Conservation (phyloP, 2,329 filamentous ascomycete species). For the Ceratocystis papillata region DNA sequence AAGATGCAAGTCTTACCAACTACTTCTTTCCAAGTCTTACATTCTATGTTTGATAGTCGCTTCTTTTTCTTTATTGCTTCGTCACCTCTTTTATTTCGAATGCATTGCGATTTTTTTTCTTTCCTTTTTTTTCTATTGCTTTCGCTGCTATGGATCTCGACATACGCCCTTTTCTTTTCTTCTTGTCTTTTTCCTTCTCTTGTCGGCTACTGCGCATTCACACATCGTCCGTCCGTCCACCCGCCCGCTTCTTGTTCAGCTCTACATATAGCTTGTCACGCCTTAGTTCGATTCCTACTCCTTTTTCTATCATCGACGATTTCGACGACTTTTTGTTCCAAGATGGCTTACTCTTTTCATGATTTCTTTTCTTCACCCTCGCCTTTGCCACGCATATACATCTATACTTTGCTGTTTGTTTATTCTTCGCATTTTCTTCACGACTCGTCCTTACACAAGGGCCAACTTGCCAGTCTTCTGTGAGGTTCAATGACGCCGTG, state of each 20-base stretch:
- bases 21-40: constrained; percentile 2
- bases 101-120: neutral
- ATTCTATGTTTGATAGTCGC: constrained; percentile 1
- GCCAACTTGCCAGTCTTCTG: neutral
- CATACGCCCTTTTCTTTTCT: too few relatives aligned
- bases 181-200: neutral
- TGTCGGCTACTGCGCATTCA: neutral
- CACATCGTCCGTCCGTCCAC: neutral
- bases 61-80: neutral
- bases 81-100: neutral
- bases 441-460: neutral
- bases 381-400: neutral
- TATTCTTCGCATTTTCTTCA: neutral
- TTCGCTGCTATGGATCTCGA: neutral
- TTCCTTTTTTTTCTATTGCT: neutral
- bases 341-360: neutral
- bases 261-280: neutral
- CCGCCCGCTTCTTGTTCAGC: neutral
- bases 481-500: neutral
- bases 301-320: neutral
- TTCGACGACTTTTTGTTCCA: neutral
- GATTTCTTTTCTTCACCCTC: neutral
- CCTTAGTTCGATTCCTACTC: neutral
- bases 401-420: neutral
- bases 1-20: neutral